These are phyloP conservation scores for Niebla homalea DNA, from an alignment of 495 filamentous ascomycete species.

Conservation along the genomic window DNA sequence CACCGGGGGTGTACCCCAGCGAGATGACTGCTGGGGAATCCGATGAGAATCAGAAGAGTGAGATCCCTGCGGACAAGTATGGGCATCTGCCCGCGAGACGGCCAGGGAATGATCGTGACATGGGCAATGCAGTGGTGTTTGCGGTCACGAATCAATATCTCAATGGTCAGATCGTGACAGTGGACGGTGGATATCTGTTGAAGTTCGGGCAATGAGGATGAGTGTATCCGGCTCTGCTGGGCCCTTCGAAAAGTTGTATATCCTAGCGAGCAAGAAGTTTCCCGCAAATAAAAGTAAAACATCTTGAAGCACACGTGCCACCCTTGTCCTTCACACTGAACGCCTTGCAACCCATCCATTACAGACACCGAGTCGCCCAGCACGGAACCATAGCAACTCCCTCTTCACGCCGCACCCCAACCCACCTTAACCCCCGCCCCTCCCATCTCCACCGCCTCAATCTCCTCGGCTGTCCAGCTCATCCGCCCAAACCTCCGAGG, in stretches of 20 bases:
- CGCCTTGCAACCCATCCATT: no score
- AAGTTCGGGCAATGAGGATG: conserved; percentile 11
- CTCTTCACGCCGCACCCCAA: conserved; percentile 11
- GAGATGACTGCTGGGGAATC: conserved; percentile 34
- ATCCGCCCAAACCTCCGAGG: conserved; percentile 67
- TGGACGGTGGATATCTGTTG: conserved; percentile 50
- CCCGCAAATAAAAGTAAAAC: no score
- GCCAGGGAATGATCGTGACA: conserved; percentile 60
- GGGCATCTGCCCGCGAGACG: conserved; percentile 41
- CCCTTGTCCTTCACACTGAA: no score
- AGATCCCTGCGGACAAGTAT: conserved; percentile 47
- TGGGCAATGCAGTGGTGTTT: conserved; percentile 55
- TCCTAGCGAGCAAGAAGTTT: no score
- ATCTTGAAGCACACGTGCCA: no score
- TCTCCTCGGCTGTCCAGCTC: conserved; percentile 64
- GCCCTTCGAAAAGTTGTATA: no score
- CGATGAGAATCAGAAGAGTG: conserved; percentile 48
- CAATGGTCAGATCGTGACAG: conserved; percentile 53
- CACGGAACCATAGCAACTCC: background rate
- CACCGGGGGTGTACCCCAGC: conserved; percentile 28
- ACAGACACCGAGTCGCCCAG: no score
- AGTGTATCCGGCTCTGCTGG: background rate
- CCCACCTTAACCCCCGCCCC: conserved; percentile 50
- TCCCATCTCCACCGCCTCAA: conserved; percentile 87
- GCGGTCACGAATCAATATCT: conserved; percentile 54